Percentiles rank a stretch among this genome's conserved stretches.
Evolutionary conservation across 805 yeast species (phyloP).

Genomic region (Wickerhamiella spandovensis): DNA sequence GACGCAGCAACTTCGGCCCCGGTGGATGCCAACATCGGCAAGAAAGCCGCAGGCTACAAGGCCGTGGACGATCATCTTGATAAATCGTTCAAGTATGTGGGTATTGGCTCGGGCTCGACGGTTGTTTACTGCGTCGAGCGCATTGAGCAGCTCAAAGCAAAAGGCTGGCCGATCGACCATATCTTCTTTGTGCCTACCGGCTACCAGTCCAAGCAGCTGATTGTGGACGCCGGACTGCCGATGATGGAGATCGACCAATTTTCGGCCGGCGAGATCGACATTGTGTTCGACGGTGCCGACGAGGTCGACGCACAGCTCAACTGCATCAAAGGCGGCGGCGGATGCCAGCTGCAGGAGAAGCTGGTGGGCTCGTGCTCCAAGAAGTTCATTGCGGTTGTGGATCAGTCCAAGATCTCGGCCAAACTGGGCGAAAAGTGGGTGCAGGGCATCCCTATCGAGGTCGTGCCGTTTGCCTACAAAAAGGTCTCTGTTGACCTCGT

Average conservation of each 20-base stretch:
- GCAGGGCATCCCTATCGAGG: slow-evolving; percentile 90
- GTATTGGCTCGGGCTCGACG: slow-evolving; percentile 94
- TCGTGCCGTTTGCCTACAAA: slow-evolving; percentile 77
- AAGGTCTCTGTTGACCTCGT: slow-evolving; percentile 55
- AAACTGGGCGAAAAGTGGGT: slow-evolving; percentile 70
- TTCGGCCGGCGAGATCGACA: slow-evolving; percentile 52
- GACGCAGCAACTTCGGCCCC: slow-evolving; percentile 19
- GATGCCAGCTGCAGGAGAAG: slow-evolving; percentile 92
- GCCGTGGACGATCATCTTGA: slow-evolving; percentile 88
- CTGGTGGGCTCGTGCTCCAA: slow-evolving; percentile 72
- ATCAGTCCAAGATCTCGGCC: slow-evolving; percentile 68
- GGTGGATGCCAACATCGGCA: not conserved
- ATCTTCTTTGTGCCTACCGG: slow-evolving; percentile 91
- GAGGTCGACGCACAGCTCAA: slow-evolving; percentile 75
- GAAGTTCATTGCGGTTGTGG: slow-evolving; percentile 80
- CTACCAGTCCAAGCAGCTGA: slow-evolving; percentile 81
- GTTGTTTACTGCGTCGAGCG: slow-evolving; percentile 96
- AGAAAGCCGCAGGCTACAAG: slow-evolving; percentile 58
- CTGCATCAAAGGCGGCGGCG: slow-evolving; percentile 97
- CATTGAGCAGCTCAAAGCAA: slow-evolving; percentile 48
- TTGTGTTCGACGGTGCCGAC: slow-evolving; percentile 98
- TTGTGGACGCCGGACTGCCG: slow-evolving; percentile 63
- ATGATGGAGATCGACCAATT: slow-evolving; percentile 75
- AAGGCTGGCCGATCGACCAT: slow-evolving; percentile 30
- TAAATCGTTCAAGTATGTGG: slow-evolving; percentile 55